Percentiles rank a stretch among this genome's conserved stretches.
These are phyloP conservation scores for Fusarium sp. DNA, from an alignment of 2,329 filamentous ascomycete species.

Conservation along the genomic window DNA sequence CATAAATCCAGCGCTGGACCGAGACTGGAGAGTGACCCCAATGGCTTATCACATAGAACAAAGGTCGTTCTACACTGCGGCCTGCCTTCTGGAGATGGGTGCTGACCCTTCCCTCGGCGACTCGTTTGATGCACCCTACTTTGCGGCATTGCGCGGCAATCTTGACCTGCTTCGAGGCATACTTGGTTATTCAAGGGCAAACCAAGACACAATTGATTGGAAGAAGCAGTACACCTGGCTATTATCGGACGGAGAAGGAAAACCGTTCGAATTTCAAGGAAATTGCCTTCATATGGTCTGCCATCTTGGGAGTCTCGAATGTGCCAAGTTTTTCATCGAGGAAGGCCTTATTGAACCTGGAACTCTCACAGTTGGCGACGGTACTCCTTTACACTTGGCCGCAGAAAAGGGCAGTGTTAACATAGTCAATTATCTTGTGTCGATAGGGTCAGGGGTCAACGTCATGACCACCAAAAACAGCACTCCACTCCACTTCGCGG, in stretches of 20 bases:
- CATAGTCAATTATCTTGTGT: neutral
- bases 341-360: neutral
- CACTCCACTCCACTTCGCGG: neutral
- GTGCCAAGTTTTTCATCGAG: neutral
- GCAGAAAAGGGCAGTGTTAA: neutral
- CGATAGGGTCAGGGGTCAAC: neutral
- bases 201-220: neutral
- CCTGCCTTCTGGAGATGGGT: neutral
- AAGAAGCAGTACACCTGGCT: too few relatives aligned
- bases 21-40: neutral
- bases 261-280: too few relatives aligned
- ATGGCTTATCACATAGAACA: neutral
- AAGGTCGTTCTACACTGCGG: neutral
- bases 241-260: too few relatives aligned
- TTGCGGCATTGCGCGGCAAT: neutral
- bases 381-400: neutral
- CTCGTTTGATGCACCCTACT: neutral
- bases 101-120: neutral
- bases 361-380: fast-evolving
- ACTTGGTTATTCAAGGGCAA: neutral
- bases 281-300: neutral
- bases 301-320: neutral
- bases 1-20: neutral
- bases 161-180: neutral
- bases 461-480: neutral